A percentile compares a stretch with the other conserved stretches of the same genome.
phyloP scores from a whole-genome alignment of 495 filamentous ascomycete genomes.

The Sordaria brevicollis region DNA sequence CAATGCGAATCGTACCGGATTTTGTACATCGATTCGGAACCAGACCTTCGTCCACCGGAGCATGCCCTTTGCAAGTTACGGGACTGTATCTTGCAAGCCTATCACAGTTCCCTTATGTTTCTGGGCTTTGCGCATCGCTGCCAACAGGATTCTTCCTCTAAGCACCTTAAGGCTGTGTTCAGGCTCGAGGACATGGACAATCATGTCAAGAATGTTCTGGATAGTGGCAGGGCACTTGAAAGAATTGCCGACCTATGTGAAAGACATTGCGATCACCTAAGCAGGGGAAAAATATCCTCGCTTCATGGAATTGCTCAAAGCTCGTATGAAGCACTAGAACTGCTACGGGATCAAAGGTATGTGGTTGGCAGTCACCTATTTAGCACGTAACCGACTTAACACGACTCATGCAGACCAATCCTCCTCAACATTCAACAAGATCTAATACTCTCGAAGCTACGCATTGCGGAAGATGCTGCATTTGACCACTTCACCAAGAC shows the following conservation, averaged over 20 bases:
- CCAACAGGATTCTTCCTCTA: background rate
- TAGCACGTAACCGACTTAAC: no score
- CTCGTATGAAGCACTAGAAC: background rate
- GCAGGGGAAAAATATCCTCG: background rate
- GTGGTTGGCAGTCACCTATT: no score
- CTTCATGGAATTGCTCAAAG: background rate
- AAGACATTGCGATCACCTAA: background rate
- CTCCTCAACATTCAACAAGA: background rate
- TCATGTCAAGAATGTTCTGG: background rate
- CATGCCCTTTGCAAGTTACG: background rate
- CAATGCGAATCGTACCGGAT: background rate
- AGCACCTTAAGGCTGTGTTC: background rate
- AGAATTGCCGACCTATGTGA: background rate
- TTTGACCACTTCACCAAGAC: slow-evolving; percentile 21
- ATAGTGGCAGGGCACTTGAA: background rate
- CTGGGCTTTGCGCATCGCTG: background rate
- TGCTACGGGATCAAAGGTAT: background rate
- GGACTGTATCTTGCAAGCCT: background rate
- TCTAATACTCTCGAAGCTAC: slow-evolving; percentile 2
- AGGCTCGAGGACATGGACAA: background rate
- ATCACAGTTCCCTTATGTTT: background rate
- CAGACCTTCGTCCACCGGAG: background rate
- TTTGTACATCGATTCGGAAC: background rate
- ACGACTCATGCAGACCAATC: background rate
- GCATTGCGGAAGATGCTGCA: slow-evolving; percentile 9